Base-by-base conservation (phyloP, 805 yeast species). In the Kuraishia capsulata region DNA sequence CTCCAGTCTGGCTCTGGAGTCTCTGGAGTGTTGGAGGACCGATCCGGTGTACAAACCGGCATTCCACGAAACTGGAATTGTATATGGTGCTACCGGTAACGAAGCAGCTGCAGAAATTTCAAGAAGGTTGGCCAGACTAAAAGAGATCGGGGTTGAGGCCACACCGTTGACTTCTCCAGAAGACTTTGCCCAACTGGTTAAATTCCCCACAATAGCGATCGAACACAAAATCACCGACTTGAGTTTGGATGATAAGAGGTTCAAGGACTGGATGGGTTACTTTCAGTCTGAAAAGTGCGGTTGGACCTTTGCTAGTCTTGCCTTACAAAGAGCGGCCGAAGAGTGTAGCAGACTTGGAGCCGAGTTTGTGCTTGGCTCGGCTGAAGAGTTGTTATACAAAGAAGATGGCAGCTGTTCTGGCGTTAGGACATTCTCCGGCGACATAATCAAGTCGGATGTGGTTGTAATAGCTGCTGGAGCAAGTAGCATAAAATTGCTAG, bases 381-480 rank as follows among this genome's bases (percentile, higher is more conserved):
- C 26, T 8, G 26, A 24, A 24, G 26, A 24, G 11, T 9, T 24
- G 11, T 24, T 24, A 24, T 24, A 9, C 11, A 11, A 24, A 9
- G 8, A 8, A 9, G 11, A 8, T 8, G 26, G 26, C 11, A 11
- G 11, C 11, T 8, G 8, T 11, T 9, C 11, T 18, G 67, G 64
- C 21, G 58, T 54, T n/a, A 46, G 48, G 20, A 49, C 61, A 1
- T 39, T 26, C 17, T 44, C 52, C 21, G 67, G 65, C 1, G 29
- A 46, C 13, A 33, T 49, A 1, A 34, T 57, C 13, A 33, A 37
- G 2, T 59, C 57, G 17, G 53, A 51, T 6, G 53, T 47, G 17
- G 49, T 49, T 14, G 56, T 65, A n/a, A 44, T 65, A 2, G 46
- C 57, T 40, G 65, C 67, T 2, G 71, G 69, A 33, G 70, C 71